Conservation (phyloP, 164 flowering plant species). For the Chimonanthus praecox region DNA sequence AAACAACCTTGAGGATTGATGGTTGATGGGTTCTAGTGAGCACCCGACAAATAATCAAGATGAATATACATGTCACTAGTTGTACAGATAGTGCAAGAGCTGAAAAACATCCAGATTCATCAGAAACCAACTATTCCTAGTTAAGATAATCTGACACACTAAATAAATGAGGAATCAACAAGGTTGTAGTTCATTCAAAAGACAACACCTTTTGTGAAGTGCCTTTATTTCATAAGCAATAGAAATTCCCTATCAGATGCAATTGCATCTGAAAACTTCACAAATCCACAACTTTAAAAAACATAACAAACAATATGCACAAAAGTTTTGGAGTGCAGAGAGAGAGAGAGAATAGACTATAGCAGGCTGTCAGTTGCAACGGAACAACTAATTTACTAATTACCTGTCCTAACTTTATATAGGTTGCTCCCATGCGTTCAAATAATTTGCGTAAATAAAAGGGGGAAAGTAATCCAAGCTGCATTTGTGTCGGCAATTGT, state of each 20-base stretch:
- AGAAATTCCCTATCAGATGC: neutral
- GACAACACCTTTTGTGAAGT: no score
- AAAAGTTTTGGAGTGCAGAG: neutral
- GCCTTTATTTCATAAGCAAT: no score
- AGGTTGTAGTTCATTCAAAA: no score
- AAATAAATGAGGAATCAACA: no score
- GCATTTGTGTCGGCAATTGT: constrained; percentile 59
- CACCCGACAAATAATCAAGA: neutral
- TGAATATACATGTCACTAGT: neutral
- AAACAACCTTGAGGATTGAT: neutral
- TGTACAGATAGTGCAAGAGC: neutral
- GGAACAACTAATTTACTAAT: neutral
- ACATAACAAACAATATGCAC: no score
- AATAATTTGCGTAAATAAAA: constrained; percentile 72
- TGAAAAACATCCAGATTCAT: no score
- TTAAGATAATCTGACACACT: no score
- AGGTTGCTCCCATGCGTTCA: constrained; percentile 96
- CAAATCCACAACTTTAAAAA: neutral
- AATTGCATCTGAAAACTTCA: neutral
- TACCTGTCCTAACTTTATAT: constrained; percentile 93
- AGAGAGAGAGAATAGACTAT: neutral
- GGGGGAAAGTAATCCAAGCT: constrained; percentile 83
- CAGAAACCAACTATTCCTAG: no score
- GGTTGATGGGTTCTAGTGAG: neutral
- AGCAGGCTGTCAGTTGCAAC: neutral